Conservation (phyloP, 2,329 filamentous ascomycete species). For the Endocalyx cinctus region DNA sequence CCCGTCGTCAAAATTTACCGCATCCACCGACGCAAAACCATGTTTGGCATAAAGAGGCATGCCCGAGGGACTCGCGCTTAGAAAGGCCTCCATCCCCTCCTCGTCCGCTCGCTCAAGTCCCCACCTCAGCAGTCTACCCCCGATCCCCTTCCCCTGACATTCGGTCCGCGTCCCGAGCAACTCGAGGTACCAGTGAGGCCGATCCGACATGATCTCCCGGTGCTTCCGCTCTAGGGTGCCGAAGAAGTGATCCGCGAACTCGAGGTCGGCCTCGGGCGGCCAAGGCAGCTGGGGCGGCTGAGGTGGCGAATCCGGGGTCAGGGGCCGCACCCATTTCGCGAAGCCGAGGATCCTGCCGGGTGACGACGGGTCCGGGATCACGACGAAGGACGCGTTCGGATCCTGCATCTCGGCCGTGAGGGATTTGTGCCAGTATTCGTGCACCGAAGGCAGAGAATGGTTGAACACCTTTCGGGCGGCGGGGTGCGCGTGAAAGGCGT, state of each 20-base stretch:
- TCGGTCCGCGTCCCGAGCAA: constrained; percentile 38
- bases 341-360: constrained; percentile 35
- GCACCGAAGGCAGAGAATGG: constrained; percentile 1
- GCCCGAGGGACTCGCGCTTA: constrained; percentile 47
- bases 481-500: constrained; percentile 15
- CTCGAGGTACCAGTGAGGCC: constrained; percentile 46
- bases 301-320: constrained; percentile 12
- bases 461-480: constrained; percentile 6
- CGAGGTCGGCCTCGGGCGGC: constrained; percentile 34
- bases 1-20: constrained; percentile 30
- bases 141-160: constrained; percentile 43
- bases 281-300: constrained; percentile 27
- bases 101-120: constrained; percentile 41
- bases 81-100: constrained; percentile 37
- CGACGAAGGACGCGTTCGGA: constrained; percentile 7
- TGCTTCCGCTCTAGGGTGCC: constrained; percentile 30
- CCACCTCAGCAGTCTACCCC: constrained; percentile 40
- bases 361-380: constrained; percentile 5
- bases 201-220: constrained; percentile 31
- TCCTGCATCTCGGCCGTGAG: constrained; percentile 5
- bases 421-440: constrained; percentile 6
- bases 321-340: constrained; percentile 41
- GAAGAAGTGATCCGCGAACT: constrained; percentile 37
- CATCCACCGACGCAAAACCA: constrained; percentile 39
- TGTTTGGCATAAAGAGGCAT: constrained; percentile 42